A percentile compares a stretch with the other conserved stretches of the same genome.
Conservation (phyloP, 768 basidiomycete genomes). For the Collybia mongolica region DNA sequence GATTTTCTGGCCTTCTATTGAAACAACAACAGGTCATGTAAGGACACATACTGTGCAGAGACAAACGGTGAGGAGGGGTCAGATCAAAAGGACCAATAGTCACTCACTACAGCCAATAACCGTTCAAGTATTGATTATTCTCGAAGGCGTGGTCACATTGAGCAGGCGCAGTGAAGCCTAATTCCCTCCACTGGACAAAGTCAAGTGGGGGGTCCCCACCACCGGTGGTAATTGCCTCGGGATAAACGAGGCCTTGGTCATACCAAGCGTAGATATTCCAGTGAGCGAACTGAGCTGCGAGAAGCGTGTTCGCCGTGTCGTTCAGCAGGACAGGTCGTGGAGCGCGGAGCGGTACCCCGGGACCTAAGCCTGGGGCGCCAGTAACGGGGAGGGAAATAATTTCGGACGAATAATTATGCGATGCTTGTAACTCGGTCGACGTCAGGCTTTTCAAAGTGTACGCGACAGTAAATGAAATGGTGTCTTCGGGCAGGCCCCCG, state of each 20-base stretch:
- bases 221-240: neutral
- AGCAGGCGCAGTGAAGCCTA: too few relatives aligned
- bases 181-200: too few relatives aligned
- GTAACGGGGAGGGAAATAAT: neutral
- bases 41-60: too few relatives aligned
- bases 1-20: too few relatives aligned
- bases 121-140: too few relatives aligned
- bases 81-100: too few relatives aligned
- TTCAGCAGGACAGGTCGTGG: conserved; percentile 11
- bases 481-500: conserved; percentile 9
- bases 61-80: too few relatives aligned
- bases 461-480: conserved; percentile 12
- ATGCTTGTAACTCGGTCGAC: neutral
- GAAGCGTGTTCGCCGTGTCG: conserved; percentile 12
- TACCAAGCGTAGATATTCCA: conserved; percentile 5
- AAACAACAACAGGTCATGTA: too few relatives aligned
- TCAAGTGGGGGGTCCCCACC: neutral
- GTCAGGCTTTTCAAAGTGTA: conserved; percentile 10
- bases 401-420: neutral
- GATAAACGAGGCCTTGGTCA: neutral
- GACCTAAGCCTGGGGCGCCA: neutral
- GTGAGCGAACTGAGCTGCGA: neutral
- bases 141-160: too few relatives aligned
- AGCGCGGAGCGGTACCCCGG: conserved; percentile 1
- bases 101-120: too few relatives aligned